Conservation (phyloP, 192 early-diverging fungal species). For the Umbelopsis ramanniana region DNA sequence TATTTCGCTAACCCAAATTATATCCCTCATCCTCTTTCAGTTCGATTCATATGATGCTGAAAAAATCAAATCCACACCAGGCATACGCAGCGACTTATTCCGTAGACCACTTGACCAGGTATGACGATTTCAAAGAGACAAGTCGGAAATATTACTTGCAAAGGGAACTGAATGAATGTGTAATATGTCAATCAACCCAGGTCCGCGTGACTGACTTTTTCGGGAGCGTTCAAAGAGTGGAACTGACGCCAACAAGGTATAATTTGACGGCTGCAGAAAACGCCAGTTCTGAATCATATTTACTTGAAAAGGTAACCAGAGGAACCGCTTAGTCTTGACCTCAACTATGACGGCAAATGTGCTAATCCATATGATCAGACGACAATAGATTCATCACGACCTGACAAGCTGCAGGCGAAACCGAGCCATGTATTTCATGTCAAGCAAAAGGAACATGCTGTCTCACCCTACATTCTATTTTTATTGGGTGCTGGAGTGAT, state of each 20-base stretch:
- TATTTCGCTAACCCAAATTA: no score
- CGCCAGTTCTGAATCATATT: slow-evolving; percentile 18
- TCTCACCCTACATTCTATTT: not conserved
- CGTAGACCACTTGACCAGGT: slow-evolving; percentile 78
- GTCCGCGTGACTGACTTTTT: slow-evolving; percentile 94
- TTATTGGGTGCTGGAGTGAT: slow-evolving; percentile 10
- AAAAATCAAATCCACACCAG: slow-evolving; percentile 82
- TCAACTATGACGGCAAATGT: no score
- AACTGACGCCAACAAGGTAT: slow-evolving; percentile 68
- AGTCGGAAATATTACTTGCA: not conserved
- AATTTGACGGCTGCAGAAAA: slow-evolving; percentile 20
- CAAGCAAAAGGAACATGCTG: not conserved
- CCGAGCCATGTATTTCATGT: slow-evolving; percentile 5
- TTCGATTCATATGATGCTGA: slow-evolving; percentile 81
- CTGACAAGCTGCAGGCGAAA: not conserved
- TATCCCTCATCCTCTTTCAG: slow-evolving; percentile 38
- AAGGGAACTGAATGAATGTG: not conserved
- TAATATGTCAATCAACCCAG: slow-evolving; percentile 36
- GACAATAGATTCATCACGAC: not conserved
- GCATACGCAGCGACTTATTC: slow-evolving; percentile 86
- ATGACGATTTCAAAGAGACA: slow-evolving; percentile 21
- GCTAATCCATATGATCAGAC: not conserved
- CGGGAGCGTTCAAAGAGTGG: slow-evolving; percentile 90
- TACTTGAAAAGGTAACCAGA: slow-evolving; percentile 12
- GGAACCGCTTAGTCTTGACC: no score